Evolutionary conservation across 73 alveolate genomes (phyloP).

Genomic region (Paraurostyla sp.): DNA sequence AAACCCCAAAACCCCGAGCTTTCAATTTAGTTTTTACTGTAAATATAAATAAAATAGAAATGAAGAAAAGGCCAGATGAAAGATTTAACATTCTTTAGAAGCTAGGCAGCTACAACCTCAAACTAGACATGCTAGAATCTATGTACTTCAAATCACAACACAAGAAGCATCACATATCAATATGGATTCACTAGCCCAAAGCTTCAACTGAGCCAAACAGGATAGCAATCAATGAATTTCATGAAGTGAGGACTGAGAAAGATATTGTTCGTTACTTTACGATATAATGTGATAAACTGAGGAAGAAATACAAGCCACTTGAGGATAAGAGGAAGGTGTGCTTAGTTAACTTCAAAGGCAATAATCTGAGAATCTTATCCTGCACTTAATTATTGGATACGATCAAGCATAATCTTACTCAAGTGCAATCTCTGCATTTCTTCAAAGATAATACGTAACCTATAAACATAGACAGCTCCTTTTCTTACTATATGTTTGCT

Average conservation of each 20-base stretch:
- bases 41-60: neutral
- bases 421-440: conserved; percentile 2
- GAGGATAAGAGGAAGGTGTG: conserved; percentile 49
- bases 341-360: neutral
- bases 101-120: conserved; percentile 7
- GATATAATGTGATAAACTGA: neutral
- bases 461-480: neutral
- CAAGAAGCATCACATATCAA: neutral
- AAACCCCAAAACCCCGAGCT: no score
- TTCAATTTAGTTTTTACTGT: no score
- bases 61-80: conserved; percentile 51
- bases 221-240: neutral
- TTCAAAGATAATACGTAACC: conserved; percentile 40
- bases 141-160: conserved; percentile 37
- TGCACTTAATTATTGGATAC: neutral
- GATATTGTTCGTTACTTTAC: conserved; percentile 33
- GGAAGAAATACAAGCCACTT: conserved; percentile 41
- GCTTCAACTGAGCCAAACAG: neutral
- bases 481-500: conserved; percentile 37
- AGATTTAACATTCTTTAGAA: neutral
- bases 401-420: neutral
- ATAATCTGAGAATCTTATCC: neutral
- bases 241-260: conserved; percentile 39
- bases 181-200: conserved; percentile 16
- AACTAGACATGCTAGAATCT: conserved; percentile 35